Conservation (phyloP, 2,329 filamentous ascomycete genomes). For the Zarea fungicola region DNA sequence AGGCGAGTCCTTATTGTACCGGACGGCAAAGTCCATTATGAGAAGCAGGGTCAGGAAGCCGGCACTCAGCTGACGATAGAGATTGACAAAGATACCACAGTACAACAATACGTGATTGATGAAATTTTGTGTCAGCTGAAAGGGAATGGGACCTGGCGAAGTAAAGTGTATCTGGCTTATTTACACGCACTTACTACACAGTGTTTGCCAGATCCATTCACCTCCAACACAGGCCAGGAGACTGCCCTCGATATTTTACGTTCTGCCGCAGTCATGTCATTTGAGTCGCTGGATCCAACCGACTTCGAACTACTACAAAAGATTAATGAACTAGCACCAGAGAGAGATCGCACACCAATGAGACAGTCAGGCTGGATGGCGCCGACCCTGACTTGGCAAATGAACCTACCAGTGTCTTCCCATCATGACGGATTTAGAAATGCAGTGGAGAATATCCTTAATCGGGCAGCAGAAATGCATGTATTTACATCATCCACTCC, state of each 20-base stretch:
- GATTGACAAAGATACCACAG: neutral
- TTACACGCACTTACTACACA: constrained; percentile 50
- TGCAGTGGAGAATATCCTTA: neutral
- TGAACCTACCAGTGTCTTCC: neutral
- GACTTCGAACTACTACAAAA: neutral
- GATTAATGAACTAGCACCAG: neutral
- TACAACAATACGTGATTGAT: neutral
- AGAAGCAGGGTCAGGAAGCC: accelerated
- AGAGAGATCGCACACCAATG: neutral
- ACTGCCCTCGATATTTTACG: constrained; percentile 41
- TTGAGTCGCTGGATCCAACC: neutral
- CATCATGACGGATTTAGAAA: neutral
- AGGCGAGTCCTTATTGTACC: neutral
- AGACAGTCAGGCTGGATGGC: neutral
- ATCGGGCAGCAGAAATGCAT: neutral
- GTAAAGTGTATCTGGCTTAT: constrained; percentile 44
- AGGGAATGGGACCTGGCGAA: constrained; percentile 44
- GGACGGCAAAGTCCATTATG: neutral
- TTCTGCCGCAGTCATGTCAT: constrained; percentile 43
- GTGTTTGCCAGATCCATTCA: constrained; percentile 44
- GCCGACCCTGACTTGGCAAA: neutral
- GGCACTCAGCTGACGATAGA: neutral
- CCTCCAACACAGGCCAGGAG: constrained; percentile 46
- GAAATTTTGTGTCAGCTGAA: constrained; percentile 24
- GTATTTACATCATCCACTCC: accelerated